Base-by-base conservation (phyloP, 345 rosid species). In the Bruguiera parviflora region DNA sequence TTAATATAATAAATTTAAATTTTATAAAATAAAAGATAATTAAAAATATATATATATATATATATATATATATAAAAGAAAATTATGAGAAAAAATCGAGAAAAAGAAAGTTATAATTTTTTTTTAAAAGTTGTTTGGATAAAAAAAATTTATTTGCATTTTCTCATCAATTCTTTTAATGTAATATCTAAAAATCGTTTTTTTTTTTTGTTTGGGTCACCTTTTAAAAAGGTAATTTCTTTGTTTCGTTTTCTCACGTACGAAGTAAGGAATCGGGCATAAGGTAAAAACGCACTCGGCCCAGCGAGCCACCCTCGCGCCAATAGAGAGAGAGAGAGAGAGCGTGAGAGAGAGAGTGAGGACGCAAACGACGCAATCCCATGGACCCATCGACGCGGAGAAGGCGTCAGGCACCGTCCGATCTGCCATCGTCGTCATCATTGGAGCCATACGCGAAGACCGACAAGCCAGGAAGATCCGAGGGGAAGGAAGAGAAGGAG, bases 351-450 rank as follows among this genome's bases (percentile, higher is more conserved):
- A 8, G 21, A 35, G 6, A 33, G 37, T 2, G 37, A 33, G 9
- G 0, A 33, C 37, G 8, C 37, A 33, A 33, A 33, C 37, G 8
- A 62, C 8, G 2, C 19, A 33, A 13, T 32, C 51, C 56, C 7
- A 74, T 74, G 77, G 62, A 68, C 24, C 64, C 49, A 32, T 73
- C 91, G 59, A 82, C 83, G 39, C 83, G 99, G 57, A 96, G 88
- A 79, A 80, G 99, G 77, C 96, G 95, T 37, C 46, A 84, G 27
- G 68, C 63, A 51, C 66, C 75, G 73, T 73, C 87, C 58, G 89
- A 76, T 77, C 32, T 66, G 6, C 46, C 83, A 2, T 77, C 87
- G 63, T 43, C 83, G 33, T 29, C 81, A 11, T n/a, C 82, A 3
- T 4, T 61, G 9, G 78, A 64, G 4, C 66, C 83, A 0, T 87